Conservation (phyloP, 1,284 basidiomycete genomes). For the Apiotrichum laibachii region DNA sequence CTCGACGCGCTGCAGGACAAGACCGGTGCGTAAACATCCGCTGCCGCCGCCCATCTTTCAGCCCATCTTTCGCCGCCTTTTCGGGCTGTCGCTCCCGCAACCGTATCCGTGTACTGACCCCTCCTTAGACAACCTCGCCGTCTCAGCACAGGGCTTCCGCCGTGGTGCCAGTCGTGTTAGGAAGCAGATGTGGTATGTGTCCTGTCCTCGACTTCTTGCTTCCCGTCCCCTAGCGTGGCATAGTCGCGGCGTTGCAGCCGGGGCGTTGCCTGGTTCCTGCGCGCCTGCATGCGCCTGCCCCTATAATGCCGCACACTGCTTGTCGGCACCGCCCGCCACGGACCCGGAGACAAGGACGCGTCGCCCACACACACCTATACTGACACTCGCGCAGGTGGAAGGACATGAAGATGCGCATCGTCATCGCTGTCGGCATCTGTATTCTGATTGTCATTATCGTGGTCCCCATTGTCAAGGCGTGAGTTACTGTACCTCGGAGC, state of each 20-base stretch:
- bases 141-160: slow-evolving; percentile 98
- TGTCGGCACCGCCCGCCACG: no score
- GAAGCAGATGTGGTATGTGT: slow-evolving; percentile 72
- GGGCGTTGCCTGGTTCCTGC: no score
- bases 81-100: not conserved
- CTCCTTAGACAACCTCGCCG: slow-evolving; percentile 84
- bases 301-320: no score
- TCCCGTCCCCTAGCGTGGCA: no score
- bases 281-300: no score
- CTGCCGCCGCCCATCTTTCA: no score
- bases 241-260: no score
- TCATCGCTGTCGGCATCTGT: slow-evolving; percentile 76
- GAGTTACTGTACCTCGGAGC: slow-evolving; percentile 17
- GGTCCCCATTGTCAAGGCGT: slow-evolving; percentile 81
- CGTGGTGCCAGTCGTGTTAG: slow-evolving; percentile 94
- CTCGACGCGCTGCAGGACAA: slow-evolving; percentile 95
- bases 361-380: slow-evolving; percentile 15
- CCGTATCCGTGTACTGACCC: not conserved
- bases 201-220: not conserved
- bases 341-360: no score
- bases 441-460: slow-evolving; percentile 91
- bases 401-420: slow-evolving; percentile 74
- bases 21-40: slow-evolving; percentile 67
- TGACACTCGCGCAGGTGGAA: slow-evolving; percentile 70
- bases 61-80: not conserved